Conservation (phyloP, 23 red algal genomes). For the Chondrus crispus region DNA sequence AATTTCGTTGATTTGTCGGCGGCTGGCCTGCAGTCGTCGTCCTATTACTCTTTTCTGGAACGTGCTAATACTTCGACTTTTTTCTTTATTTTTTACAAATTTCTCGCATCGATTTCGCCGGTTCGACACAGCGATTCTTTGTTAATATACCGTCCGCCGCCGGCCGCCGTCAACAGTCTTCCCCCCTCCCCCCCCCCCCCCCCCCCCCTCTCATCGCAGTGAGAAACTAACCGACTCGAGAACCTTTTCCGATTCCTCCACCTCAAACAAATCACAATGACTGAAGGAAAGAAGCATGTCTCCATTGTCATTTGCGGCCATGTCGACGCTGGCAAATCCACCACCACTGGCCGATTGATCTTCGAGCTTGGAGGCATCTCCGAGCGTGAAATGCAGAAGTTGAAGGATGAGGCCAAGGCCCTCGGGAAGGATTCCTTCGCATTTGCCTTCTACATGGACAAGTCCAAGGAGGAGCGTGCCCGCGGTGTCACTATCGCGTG, state of each 20-base stretch:
- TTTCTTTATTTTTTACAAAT: too few relatives aligned
- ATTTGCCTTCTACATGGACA: conserved; percentile 94
- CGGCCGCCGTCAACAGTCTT: not conserved
- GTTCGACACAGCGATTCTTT: too few relatives aligned
- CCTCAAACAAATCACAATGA: conserved; percentile 47
- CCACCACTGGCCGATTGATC: conserved; percentile 91
- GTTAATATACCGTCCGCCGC: too few relatives aligned
- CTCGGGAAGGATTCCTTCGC: conserved; percentile 99
- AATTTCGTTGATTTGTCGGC: too few relatives aligned
- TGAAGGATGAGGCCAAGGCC: conserved; percentile 96
- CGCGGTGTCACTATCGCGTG: conserved; percentile 93
- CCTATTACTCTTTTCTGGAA: too few relatives aligned
- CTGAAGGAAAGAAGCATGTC: conserved; percentile 96
- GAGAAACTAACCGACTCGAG: not conserved
- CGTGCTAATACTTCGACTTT: too few relatives aligned
- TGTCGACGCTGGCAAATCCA: conserved; percentile 99
- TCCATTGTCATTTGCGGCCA: conserved; percentile 98
- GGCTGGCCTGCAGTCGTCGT: too few relatives aligned
- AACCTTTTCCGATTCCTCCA: not conserved
- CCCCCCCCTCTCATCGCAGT: not conserved
- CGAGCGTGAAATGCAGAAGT: conserved; percentile 94
- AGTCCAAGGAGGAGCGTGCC: conserved; percentile 82
- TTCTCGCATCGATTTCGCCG: too few relatives aligned
- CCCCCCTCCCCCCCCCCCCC: not conserved
- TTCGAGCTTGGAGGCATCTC: conserved; percentile 91